These are phyloP conservation scores for Panicum hallii DNA, from an alignment of 202 grass and related monocot genomes.

Conservation along the genomic window DNA sequence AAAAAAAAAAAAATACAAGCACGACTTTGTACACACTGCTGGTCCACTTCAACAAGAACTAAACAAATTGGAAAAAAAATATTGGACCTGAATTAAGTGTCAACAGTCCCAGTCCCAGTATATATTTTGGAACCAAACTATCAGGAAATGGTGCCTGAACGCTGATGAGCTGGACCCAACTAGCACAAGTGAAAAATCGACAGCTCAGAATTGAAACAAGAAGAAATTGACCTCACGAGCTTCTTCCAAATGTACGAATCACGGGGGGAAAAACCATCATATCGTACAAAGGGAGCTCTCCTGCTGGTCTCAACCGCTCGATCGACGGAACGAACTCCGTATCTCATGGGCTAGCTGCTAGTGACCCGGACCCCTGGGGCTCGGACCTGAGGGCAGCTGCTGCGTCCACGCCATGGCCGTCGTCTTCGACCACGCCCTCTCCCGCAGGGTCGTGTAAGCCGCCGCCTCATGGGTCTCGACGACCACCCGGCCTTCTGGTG, in stretches of 20 bases:
- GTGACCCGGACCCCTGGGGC: constrained; percentile 33
- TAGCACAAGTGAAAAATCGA: not conserved
- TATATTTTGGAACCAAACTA: not conserved
- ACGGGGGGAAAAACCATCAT: constrained; percentile 5
- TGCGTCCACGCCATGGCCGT: constrained; percentile 36
- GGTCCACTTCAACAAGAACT: not conserved
- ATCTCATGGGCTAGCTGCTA: not conserved
- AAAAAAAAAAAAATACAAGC: too few relatives aligned
- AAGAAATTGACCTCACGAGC: constrained; percentile 9
- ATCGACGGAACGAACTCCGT: not conserved
- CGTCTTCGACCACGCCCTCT: constrained; percentile 10
- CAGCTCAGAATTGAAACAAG: not conserved
- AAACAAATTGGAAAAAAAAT: not conserved
- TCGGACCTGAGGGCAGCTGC: constrained; percentile 31
- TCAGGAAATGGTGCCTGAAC: not conserved
- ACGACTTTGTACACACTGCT: too few relatives aligned
- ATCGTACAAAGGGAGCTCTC: constrained; percentile 39
- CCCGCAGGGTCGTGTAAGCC: constrained; percentile 10
- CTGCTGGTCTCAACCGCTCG: not conserved
- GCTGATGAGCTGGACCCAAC: not conserved
- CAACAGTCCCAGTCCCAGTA: not conserved
- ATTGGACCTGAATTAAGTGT: not conserved
- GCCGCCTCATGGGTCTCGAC: not conserved
- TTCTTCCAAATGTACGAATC: constrained; percentile 38
- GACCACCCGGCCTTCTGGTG: not conserved